phyloP scores from a whole-genome alignment of 1,284 basidiomycete species.

The Thelephora terrestris region DNA sequence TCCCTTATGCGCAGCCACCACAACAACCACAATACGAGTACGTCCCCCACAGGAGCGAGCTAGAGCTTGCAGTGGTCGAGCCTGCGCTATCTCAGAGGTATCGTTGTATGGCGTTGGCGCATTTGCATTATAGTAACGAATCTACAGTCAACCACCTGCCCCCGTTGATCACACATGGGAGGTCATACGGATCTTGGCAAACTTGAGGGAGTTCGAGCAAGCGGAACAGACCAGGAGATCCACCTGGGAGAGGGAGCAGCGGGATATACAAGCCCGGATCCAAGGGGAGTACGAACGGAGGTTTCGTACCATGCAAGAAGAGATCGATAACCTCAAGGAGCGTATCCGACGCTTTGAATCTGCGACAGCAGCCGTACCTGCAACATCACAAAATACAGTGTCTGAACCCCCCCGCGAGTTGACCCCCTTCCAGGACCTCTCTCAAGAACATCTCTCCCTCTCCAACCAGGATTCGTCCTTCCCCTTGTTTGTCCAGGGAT shows the following conservation, averaged over 20 bases:
- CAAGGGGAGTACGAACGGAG: slow-evolving; percentile 51
- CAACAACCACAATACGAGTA: slow-evolving; percentile 21
- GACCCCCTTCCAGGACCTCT: neutral
- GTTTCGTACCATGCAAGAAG: slow-evolving; percentile 46
- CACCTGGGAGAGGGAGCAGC: slow-evolving; percentile 61
- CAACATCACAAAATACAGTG: slow-evolving; percentile 4
- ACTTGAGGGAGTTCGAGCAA: slow-evolving; percentile 46
- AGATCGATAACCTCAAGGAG: slow-evolving; percentile 42
- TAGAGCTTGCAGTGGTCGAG: slow-evolving; percentile 46
- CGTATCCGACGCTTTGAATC: slow-evolving; percentile 21
- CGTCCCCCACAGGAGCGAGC: slow-evolving; percentile 44
- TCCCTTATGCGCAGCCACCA: neutral
- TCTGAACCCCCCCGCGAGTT: neutral
- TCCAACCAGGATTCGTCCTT: neutral
- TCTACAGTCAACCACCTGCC: slow-evolving; percentile 12
- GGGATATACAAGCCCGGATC: slow-evolving; percentile 40
- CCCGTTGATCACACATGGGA: slow-evolving; percentile 43
- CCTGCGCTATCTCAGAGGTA: slow-evolving; percentile 22
- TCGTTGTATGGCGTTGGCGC: neutral
- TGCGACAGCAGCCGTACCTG: slow-evolving; percentile 8
- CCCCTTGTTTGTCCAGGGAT: slow-evolving; percentile 31
- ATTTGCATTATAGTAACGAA: slow-evolving; percentile 3
- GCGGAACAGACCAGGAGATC: slow-evolving; percentile 44
- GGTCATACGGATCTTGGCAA: slow-evolving; percentile 40
- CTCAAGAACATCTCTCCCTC: neutral